These are phyloP conservation scores for Lentinula sp. DNA, from an alignment of 768 basidiomycete genomes.

Conservation along the genomic window DNA sequence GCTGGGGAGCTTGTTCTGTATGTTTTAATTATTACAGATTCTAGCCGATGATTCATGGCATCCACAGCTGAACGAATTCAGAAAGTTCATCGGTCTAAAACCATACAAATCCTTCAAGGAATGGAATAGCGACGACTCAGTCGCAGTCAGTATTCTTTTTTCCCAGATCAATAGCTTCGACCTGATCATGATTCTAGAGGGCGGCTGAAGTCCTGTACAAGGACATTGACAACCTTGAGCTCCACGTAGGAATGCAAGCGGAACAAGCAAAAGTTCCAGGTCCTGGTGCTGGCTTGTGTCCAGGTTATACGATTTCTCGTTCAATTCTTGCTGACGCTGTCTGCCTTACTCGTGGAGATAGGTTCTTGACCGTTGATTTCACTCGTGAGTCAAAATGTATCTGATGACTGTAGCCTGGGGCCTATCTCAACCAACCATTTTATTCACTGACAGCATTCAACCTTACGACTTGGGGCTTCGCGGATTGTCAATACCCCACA, in stretches of 20 bases:
- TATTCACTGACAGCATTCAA: constrained; percentile 24
- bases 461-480: constrained; percentile 47
- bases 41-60: neutral
- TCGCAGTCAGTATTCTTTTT: constrained; percentile 26
- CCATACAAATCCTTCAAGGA: constrained; percentile 43
- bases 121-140: constrained; percentile 44
- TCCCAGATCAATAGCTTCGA: neutral
- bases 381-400: constrained; percentile 29
- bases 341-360: constrained; percentile 45
- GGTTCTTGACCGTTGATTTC: constrained; percentile 47
- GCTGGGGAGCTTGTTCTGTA: constrained; percentile 47
- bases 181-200: constrained; percentile 12
- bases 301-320: constrained; percentile 53
- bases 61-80: constrained; percentile 45
- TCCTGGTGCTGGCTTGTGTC: constrained; percentile 51
- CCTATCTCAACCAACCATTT: neutral
- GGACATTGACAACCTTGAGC: constrained; percentile 31
- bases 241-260: constrained; percentile 32
- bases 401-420: neutral
- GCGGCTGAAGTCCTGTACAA: constrained; percentile 27
- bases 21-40: neutral
- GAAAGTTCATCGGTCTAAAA: constrained; percentile 42
- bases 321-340: constrained; percentile 51
- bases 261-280: constrained; percentile 48
- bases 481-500: constrained; percentile 30